Evolutionary conservation across 2,329 filamentous ascomycete genomes (phyloP), one percentile per base, ranked within the genome.

Genomic region (Aspergillus calidoustus): DNA sequence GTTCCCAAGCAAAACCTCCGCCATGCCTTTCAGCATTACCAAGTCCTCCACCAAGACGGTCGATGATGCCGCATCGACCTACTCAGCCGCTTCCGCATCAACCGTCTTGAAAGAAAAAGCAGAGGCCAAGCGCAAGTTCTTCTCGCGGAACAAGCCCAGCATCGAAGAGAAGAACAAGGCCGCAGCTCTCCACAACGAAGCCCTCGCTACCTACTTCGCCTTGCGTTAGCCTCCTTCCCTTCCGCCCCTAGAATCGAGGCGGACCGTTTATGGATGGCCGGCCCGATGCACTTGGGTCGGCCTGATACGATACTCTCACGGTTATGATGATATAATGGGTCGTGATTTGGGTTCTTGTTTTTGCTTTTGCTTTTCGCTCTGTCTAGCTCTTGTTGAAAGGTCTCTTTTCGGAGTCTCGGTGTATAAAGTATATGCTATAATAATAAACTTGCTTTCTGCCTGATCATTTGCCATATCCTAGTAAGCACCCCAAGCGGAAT

Each of bases 11-110:
- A 46, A 46, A 19, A 1, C 17, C 31, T 44, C 43, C 49, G 50
- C 59, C 43, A 61, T 58, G 59, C 41, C 54, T 34, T 61, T 28
- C 54, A 61, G 15, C 47, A 51, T 17, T 28, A 49, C 28, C 47
- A 57, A 52, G 48, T 17, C 59, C 38, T 34, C 48, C 44, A 38
- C 54, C 23, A 57, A 57, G 34, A 23, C 55, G 49, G 54, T 38
- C 43, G 31, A 61, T 22, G 59, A 61, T 23, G 50, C 59, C n/a
- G 46, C 59, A 23, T 61, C 59, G 11, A 58, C 51, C 11, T 54
- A 61, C 46, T 49, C 54, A 13, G 2, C 44, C 19, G 34, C 54
- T 25, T 54, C 59, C 22, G 58, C 28, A 17, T 50, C 48, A n/a
- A 58, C 59, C 6, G 7, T 61, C 6, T 7, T 53, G 17, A 61